These are phyloP conservation scores for Kluyveromyces nonfermentans DNA, from an alignment of 805 yeast genomes.

Conservation along the genomic window DNA sequence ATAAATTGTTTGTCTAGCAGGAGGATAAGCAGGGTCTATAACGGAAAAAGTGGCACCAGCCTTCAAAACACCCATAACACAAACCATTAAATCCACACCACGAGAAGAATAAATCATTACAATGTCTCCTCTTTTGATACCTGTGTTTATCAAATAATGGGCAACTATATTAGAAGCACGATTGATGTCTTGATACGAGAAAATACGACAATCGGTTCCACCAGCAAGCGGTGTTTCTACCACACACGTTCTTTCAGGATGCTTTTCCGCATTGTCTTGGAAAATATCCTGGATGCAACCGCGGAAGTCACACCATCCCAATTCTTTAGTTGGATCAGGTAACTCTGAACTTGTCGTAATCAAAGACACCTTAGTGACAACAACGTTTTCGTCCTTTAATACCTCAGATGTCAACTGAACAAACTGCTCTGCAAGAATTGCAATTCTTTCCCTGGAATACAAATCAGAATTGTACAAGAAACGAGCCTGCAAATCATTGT, in stretches of 20 bases:
- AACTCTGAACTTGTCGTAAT: slow-evolving; percentile 64
- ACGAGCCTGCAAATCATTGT: slow-evolving; percentile 12
- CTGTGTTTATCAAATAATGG: slow-evolving; percentile 70
- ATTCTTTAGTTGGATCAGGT: slow-evolving; percentile 81
- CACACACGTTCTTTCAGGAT: slow-evolving; percentile 85
- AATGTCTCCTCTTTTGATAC: slow-evolving; percentile 84
- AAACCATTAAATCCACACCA: slow-evolving; percentile 93
- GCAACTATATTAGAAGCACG: slow-evolving; percentile 92
- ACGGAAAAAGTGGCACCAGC: slow-evolving; percentile 99
- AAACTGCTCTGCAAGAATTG: slow-evolving; percentile 65
- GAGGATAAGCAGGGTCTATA: slow-evolving; percentile 98
- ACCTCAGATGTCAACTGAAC: slow-evolving; percentile 39
- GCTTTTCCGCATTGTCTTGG: slow-evolving; percentile 70
- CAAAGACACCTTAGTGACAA: slow-evolving; percentile 54
- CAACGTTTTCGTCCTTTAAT: slow-evolving; percentile 28
- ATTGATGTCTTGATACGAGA: slow-evolving; percentile 80
- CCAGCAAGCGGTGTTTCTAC: slow-evolving; percentile 73
- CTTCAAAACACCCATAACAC: slow-evolving; percentile 95
- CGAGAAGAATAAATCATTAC: slow-evolving; percentile 97
- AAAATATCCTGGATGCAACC: slow-evolving; percentile 98
- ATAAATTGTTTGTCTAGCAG: slow-evolving; percentile 92
- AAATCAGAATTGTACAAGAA: slow-evolving; percentile 61
- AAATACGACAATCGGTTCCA: slow-evolving; percentile 51
- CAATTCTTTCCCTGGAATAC: slow-evolving; percentile 60
- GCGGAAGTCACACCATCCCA: slow-evolving; percentile 85